phyloP scores from a whole-genome alignment of 1,284 basidiomycete species.

The Anthracocystis panici-leucophaei region DNA sequence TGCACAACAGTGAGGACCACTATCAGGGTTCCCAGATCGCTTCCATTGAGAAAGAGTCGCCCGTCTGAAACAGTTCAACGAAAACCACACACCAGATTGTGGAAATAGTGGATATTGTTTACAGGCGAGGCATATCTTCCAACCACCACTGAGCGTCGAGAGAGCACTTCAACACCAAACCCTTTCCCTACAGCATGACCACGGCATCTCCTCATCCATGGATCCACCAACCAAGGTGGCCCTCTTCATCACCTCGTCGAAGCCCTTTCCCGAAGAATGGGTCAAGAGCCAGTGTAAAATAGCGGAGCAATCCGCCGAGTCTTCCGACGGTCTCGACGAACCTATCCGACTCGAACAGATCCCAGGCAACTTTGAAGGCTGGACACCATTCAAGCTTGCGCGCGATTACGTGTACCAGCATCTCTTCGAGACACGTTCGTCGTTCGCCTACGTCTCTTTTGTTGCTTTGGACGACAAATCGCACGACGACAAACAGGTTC shows the following conservation, averaged over 20 bases:
- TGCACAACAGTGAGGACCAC: too few relatives aligned
- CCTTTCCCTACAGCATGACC: slow-evolving; percentile 2
- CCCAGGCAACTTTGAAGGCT: slow-evolving; percentile 11
- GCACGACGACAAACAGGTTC: slow-evolving; percentile 6
- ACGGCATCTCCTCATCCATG: not conserved
- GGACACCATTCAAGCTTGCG: slow-evolving; percentile 14
- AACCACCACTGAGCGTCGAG: slow-evolving; percentile 1
- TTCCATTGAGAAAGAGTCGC: too few relatives aligned
- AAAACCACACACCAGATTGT: too few relatives aligned
- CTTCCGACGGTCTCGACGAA: slow-evolving; percentile 3
- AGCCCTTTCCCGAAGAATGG: slow-evolving; percentile 7
- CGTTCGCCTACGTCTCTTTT: slow-evolving; percentile 10
- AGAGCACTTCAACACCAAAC: not conserved
- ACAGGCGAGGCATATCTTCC: too few relatives aligned
- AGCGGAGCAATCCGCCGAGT: not conserved
- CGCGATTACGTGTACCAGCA: slow-evolving; percentile 9
- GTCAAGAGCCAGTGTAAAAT: not conserved
- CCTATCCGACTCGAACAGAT: not conserved
- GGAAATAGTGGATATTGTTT: too few relatives aligned
- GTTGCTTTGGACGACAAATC: slow-evolving; percentile 8
- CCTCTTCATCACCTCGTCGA: slow-evolving; percentile 7
- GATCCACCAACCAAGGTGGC: slow-evolving; percentile 7
- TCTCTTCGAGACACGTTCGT: not conserved
- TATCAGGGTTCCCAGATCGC: too few relatives aligned
- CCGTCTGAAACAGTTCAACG: too few relatives aligned